Conservation (phyloP, 108 stramenopile genomes). For the Cyclotella baltica region DNA sequence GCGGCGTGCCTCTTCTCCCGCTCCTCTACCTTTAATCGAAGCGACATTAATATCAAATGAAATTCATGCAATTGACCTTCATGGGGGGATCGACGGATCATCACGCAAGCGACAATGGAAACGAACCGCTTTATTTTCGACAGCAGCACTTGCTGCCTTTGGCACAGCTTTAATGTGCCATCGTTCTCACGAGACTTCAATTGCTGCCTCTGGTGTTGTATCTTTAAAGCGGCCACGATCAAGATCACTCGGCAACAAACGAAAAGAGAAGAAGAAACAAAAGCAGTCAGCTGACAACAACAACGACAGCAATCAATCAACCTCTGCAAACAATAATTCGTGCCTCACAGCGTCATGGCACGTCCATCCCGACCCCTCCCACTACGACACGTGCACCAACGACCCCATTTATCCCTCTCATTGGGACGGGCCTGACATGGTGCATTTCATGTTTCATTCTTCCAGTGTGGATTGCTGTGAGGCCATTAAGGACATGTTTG, state of each 20-base stretch:
- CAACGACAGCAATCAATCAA: not conserved
- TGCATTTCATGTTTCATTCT: not conserved
- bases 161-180: not conserved
- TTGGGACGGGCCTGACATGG: not conserved
- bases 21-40: too few species aligned
- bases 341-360: conserved; percentile 12
- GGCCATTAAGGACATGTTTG: conserved; percentile 5
- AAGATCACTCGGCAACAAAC: not conserved
- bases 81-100: too few species aligned
- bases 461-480: not conserved
- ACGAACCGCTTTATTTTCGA: not conserved
- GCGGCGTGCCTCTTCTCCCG: too few species aligned
- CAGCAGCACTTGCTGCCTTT: not conserved
- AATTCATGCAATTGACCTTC: too few species aligned
- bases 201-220: not conserved
- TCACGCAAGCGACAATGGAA: not conserved
- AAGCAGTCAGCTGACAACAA: not conserved
- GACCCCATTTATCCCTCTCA: not conserved
- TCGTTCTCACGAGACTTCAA: not conserved
- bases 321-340: not conserved
- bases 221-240: not conserved
- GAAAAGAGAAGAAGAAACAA: not conserved
- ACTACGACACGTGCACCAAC: conserved; percentile 18
- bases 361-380: not conserved
- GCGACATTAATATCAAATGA: too few species aligned